A percentile compares a stretch with the other conserved stretches of the same genome.
These are phyloP conservation scores for Lentinula novae-zelandiae DNA, from an alignment of 1,284 basidiomycete genomes.

Conservation along the genomic window DNA sequence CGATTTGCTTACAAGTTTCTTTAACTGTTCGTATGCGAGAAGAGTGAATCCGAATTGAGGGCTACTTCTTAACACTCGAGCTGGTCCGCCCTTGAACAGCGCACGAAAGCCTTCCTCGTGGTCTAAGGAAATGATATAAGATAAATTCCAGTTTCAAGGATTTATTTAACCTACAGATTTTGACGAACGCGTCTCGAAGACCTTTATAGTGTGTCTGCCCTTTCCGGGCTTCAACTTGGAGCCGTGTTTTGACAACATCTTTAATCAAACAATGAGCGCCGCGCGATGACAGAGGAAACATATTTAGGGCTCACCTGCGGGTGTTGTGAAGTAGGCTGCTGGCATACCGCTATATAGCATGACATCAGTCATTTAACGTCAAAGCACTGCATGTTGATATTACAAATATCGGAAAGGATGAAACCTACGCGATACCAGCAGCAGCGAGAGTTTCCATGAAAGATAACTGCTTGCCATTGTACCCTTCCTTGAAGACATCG, in stretches of 20 bases:
- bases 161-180: slow-evolving; percentile 62
- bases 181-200: slow-evolving; percentile 83
- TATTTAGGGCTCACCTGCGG: slow-evolving; percentile 54
- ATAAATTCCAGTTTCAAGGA: background rate
- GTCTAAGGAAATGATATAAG: slow-evolving; percentile 40
- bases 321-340: slow-evolving; percentile 84
- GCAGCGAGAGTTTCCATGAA: slow-evolving; percentile 88
- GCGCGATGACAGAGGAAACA: slow-evolving; percentile 11
- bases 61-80: slow-evolving; percentile 85
- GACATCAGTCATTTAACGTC: slow-evolving; percentile 20
- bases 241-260: slow-evolving; percentile 98
- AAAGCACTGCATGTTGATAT: slow-evolving; percentile 20
- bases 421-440: slow-evolving; percentile 76
- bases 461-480: slow-evolving; percentile 88
- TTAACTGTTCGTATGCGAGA: slow-evolving; percentile 81
- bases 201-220: slow-evolving; percentile 95
- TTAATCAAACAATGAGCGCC: slow-evolving; percentile 24
- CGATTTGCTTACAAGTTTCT: slow-evolving; percentile 52
- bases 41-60: slow-evolving; percentile 93
- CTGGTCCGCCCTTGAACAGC: slow-evolving; percentile 94
- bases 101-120: slow-evolving; percentile 87
- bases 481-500: slow-evolving; percentile 95
- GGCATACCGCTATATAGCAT: slow-evolving; percentile 80
- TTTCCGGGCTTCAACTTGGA: slow-evolving; percentile 93
- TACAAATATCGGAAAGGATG: slow-evolving; percentile 12